Base-by-base conservation (phyloP, 441 rosid species). In the Omphalea diandra region DNA sequence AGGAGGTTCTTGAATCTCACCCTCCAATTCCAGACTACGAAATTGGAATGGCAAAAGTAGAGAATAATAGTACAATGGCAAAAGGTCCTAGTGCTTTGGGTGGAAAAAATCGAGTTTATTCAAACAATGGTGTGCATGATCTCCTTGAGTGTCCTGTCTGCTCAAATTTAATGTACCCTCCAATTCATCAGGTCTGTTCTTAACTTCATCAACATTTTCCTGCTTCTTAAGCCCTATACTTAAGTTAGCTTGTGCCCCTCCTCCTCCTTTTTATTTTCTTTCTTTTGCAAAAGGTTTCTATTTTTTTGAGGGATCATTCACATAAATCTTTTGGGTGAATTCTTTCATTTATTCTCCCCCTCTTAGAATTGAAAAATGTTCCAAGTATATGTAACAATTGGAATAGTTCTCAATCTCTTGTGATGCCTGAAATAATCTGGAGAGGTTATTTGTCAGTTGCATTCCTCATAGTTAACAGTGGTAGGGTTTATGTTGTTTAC, bases 101-200 rank as follows among this genome's bases (percentile, higher is more conserved):
- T 53, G 81, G 81, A 65, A 82, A 77, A 67, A 73, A 65, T 43
- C 83, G 81, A 71, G 70, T 73, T 70, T 77, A 70, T 56, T 69
- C 83, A 33, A 81, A 73, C 77, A 85, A 65, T 66, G 81, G 87
- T 73, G 92, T 89, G 46, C 92, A 86, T 11, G 93, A 87, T 69
- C 85, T 87, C 38, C 80, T 89, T 70, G 92, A 87, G 77, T 87
- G 90, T 66, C 88, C 95, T 36, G 90, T 87, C 70, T 87, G 95
- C 83, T 77, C 88, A 74, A 89, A 84, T 77, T 90, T 84, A 60
- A 87, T 89, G 95, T 89, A 89, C 79, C 95, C 95, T 18, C 95
- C 95, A 32, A 89, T 87, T 71, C 89, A 87, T 70, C 92, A 86
- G 90, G 95, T 83, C 65, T 56, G 80, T 52, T 69, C 47, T 59